Base-by-base conservation (phyloP, 805 yeast genomes). In the Kurtzmaniella fragi region DNA sequence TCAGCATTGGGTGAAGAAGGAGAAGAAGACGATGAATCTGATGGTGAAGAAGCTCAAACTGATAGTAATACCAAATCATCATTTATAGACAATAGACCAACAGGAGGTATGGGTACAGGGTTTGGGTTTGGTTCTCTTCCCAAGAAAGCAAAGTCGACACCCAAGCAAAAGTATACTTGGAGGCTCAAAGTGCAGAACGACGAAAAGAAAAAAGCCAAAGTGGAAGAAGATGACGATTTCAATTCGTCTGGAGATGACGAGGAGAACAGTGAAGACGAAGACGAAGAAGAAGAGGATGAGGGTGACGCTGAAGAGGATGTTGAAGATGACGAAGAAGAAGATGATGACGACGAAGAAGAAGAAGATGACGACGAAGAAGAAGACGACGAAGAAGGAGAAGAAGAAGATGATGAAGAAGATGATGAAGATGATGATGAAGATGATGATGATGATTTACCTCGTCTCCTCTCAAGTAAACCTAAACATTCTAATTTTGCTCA, bases 21-120 rank as follows among this genome's bases (percentile, higher is more conserved):
- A 6, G 55, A 42, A 4, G 52, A 47, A 5, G 54, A 49, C 6
- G 51, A 43, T 10, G 56, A 52, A 32, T 57, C 46, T 9, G 55
- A 48, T 17, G 57, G 49, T 25, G 50, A 47, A 28, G 49, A 42
- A 4, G 28, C 39, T 32, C 41, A 33, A 4, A 40, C 45, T 23
- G 42, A 31, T 31, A 47, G 47, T 12, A 58, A 50, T 5, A 37
- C 46, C 2, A 42, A 48, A 5, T 62, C 72, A 2, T 53, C 71
- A 3, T 85, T 87, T 47, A 72, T 84, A 11, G 96, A 87, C 56
- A 71, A 80, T 53, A 68, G 95, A 46, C 89, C 91, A 0, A 60
- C 72, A 2, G 80, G 80, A 3, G 85, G 84, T 0, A 49, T 68
- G 26, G 89, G 88, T 1, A 62, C 73, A 40, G 91, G 95, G 1